Evolutionary conservation across 148 eudicot species (phyloP).

Genomic region (Oxyria digyna): DNA sequence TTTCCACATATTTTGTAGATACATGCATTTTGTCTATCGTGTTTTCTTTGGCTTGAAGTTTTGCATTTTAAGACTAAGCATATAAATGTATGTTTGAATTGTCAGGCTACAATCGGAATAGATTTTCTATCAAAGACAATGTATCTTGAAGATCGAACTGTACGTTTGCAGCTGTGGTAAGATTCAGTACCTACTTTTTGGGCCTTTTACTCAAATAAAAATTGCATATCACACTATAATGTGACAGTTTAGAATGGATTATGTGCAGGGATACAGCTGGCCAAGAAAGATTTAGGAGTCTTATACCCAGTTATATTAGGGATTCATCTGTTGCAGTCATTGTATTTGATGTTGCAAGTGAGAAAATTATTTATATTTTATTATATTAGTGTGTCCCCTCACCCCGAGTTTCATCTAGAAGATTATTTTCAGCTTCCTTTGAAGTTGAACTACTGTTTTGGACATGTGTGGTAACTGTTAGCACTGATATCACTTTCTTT

Average conservation of each 20-base stretch:
- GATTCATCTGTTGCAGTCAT: slow-evolving; percentile 58
- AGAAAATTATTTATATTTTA: slow-evolving; percentile 6
- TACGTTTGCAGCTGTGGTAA: slow-evolving; percentile 41
- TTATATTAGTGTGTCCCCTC: too few species aligned
- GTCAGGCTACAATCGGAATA: slow-evolving; percentile 40
- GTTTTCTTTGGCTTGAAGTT: neutral
- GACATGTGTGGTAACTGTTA: neutral
- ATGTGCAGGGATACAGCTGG: slow-evolving; percentile 52
- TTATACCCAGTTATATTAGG: slow-evolving; percentile 47
- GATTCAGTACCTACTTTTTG: neutral
- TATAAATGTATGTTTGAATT: neutral
- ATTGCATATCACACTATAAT: neutral
- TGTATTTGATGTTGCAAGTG: slow-evolving; percentile 54
- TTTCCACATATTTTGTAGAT: neutral
- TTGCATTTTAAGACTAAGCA: neutral
- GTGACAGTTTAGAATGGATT: neutral
- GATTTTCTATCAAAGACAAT: slow-evolving; percentile 40
- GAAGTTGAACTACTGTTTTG: neutral
- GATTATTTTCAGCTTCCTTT: neutral
- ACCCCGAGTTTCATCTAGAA: too few species aligned
- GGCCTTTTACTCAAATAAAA: neutral
- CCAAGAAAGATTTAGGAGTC: slow-evolving; percentile 54
- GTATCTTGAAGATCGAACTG: slow-evolving; percentile 49
- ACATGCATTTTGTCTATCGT: neutral
- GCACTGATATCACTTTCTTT: slow-evolving; percentile 6